A percentile compares a stretch with the other conserved stretches of the same genome.
Conservation (phyloP, 441 rosid species). For the Melastoma candidum region DNA sequence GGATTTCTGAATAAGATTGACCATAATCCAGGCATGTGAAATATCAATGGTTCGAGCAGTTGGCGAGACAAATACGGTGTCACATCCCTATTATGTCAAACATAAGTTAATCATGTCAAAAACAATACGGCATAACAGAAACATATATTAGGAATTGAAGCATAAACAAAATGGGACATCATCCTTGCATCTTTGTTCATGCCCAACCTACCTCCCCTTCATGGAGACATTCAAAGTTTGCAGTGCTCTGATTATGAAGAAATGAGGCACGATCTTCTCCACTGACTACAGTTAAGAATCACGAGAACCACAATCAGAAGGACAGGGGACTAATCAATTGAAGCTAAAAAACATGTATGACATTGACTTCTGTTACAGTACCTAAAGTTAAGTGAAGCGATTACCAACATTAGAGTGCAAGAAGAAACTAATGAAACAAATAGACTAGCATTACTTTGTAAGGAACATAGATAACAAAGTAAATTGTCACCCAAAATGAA, state of each 20-base stretch:
- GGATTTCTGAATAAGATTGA: no score
- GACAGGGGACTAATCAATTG: conserved; percentile 5
- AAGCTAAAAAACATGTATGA: not conserved
- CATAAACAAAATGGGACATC: no score
- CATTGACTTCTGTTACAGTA: not conserved
- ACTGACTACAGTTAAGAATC: conserved; percentile 38
- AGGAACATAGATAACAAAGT: no score
- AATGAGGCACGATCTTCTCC: conserved; percentile 82
- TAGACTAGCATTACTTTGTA: no score
- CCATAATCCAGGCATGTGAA: conserved; percentile 86
- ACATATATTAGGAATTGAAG: no score
- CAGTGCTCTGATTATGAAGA: conserved; percentile 92
- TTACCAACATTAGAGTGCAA: no score
- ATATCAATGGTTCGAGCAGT: conserved; percentile 83
- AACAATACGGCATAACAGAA: no score
- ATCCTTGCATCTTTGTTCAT: not conserved
- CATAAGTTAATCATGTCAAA: no score
- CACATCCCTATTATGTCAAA: conserved; percentile 60
- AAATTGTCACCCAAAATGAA: no score
- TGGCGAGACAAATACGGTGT: conserved; percentile 77
- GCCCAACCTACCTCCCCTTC: conserved; percentile 55
- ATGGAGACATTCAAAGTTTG: conserved; percentile 61
- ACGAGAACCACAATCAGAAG: conserved; percentile 7
- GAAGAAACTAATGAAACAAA: no score
- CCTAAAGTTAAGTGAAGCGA: no score